phyloP scores from a whole-genome alignment of 2,329 filamentous ascomycete genomes.

The Nigrograna mackinnonii region DNA sequence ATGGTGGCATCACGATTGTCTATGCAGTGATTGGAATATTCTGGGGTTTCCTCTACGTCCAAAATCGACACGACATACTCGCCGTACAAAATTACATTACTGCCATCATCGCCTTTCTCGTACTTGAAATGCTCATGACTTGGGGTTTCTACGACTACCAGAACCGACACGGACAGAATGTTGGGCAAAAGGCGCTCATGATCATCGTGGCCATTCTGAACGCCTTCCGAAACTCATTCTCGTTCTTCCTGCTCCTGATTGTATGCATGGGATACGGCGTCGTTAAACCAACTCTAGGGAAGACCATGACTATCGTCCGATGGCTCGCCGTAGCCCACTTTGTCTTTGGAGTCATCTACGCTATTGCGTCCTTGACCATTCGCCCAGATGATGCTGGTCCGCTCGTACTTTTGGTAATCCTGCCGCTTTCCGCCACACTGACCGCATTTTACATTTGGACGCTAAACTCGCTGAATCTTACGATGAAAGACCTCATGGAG shows the following conservation, averaged over 20 bases:
- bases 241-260: conserved; percentile 95
- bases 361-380: conserved; percentile 84
- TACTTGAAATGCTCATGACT: conserved; percentile 96
- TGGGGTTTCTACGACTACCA: conserved; percentile 99
- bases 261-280: conserved; percentile 99
- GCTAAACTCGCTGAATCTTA: conserved; percentile 89
- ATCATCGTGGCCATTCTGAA: conserved; percentile 92
- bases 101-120: conserved; percentile 90
- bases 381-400: conserved; percentile 89
- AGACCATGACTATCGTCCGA: conserved; percentile 92
- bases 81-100: conserved; percentile 99
- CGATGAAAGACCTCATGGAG: conserved; percentile 93
- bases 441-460: conserved; percentile 99
- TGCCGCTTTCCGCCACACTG: conserved; percentile 87
- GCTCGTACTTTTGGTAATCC: conserved; percentile 87
- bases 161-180: conserved; percentile 84
- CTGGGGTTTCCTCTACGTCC: conserved; percentile 95
- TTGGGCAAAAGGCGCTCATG: conserved; percentile 82
- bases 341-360: conserved; percentile 91
- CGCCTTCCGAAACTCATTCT: conserved; percentile 93
- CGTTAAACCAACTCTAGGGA: conserved; percentile 88
- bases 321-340: conserved; percentile 92
- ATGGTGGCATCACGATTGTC: conserved; percentile 89
- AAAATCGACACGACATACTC: conserved; percentile 90
- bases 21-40: conserved; percentile 86